Base-by-base conservation (phyloP, 164 flowering plant genomes). In the Cinnamomum chago region DNA sequence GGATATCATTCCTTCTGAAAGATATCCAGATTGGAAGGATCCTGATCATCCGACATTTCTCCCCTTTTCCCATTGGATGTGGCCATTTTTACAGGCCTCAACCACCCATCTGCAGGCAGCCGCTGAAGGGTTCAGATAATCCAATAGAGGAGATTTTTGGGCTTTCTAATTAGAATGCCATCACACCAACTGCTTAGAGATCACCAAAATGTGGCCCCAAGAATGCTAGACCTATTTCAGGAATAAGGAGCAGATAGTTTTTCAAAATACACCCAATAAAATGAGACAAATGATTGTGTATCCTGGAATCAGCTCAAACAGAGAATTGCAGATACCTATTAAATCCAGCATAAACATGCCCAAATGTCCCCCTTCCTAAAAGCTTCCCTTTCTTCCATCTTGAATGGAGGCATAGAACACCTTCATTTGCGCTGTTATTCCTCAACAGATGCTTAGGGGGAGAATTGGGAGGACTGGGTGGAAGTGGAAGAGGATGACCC, bases 301-400 rank as follows among this genome's bases (percentile, higher is more conserved):
- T 30, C 35, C 35, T 30, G 35, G 20, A 27, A 66, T 66, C 14
- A 66, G 40, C 14, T 3, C 50, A 58, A 28, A 14, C 65, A 22
- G 15, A 58, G 20, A 14, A 58, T 60, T 27, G 22, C 27, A 23
- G n/a, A 58, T 84, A 94, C 98, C 98, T 89, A 79, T 95, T 93
- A 78, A 95, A 95, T 76, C 99, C 99, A 72, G 85, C 85, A 81
- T 90, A 95, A 68, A 95, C 99, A 79, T 95, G 98, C 66, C 99
- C 99, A 86, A 95, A 95, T 20, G 94, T 92, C 35, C 99, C 99
- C 73, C 99, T 87, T 74, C 99, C 99, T 20, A 95, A 86, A 60
- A 95, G 90, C 85, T 78, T 90, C 67, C 99, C 99, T 72, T 90
- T 95, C 82, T 86, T 90, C 97, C 98, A 93, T 67, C 80, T 90